phyloP scores from a whole-genome alignment of 495 filamentous ascomycete genomes.

The Alectoria sarmentosa region DNA sequence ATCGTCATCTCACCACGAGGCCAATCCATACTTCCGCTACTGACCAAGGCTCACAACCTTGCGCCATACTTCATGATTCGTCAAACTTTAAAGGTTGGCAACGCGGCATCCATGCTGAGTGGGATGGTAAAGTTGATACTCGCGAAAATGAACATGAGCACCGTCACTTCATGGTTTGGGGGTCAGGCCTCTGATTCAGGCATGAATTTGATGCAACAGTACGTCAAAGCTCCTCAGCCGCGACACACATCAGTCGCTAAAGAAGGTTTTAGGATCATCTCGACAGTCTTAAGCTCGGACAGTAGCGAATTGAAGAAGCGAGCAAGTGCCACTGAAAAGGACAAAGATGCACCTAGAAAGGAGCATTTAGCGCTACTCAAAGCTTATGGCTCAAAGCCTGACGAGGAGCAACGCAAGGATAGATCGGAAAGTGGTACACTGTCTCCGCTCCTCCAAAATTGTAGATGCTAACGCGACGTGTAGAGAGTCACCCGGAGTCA shows the following conservation, averaged over 20 bases:
- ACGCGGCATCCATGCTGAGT: slow-evolving; percentile 62
- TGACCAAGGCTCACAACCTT: slow-evolving; percentile 50
- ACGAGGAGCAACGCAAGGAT: slow-evolving; percentile 42
- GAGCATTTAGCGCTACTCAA: slow-evolving; percentile 44
- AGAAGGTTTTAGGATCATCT: slow-evolving; percentile 46
- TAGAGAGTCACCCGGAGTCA: slow-evolving; percentile 29
- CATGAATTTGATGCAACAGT: slow-evolving; percentile 63
- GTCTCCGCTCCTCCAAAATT: no score
- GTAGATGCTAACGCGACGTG: neutral
- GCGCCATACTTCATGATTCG: slow-evolving; percentile 53
- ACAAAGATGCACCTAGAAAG: slow-evolving; percentile 40
- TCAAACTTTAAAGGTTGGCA: slow-evolving; percentile 58
- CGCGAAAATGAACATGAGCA: slow-evolving; percentile 55
- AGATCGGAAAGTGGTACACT: slow-evolving; percentile 35
- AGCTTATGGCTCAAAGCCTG: slow-evolving; percentile 37
- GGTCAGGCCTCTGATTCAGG: slow-evolving; percentile 54
- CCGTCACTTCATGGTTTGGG: slow-evolving; percentile 60
- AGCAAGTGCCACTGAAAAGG: slow-evolving; percentile 45
- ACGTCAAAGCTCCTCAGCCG: slow-evolving; percentile 12
- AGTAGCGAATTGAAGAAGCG: slow-evolving; percentile 48
- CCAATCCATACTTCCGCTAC: slow-evolving; percentile 50
- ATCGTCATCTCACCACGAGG: slow-evolving; percentile 57
- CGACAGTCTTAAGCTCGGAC: slow-evolving; percentile 54
- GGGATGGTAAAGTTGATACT: slow-evolving; percentile 55
- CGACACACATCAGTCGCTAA: neutral